phyloP scores from a whole-genome alignment of 2,329 filamentous ascomycete genomes.

The Cladosporium velox region DNA sequence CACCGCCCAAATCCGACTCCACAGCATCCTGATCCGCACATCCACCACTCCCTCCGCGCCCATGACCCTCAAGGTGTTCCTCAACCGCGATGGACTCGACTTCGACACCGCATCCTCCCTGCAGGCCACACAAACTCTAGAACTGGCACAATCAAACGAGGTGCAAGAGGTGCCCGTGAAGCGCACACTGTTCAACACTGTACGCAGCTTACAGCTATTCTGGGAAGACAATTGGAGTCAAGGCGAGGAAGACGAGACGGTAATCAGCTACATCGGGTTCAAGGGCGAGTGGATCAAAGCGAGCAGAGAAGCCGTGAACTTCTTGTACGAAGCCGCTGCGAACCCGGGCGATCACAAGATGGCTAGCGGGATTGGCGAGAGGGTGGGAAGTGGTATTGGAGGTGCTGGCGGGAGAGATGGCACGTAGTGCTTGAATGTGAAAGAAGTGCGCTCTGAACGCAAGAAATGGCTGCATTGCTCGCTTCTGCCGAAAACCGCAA shows the following conservation, averaged over 20 bases:
- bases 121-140: constrained; percentile 71
- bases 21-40: constrained; percentile 83
- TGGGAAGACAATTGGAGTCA: constrained; percentile 83
- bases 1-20: constrained; percentile 88
- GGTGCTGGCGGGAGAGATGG: constrained; percentile 34
- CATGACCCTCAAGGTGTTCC: constrained; percentile 79
- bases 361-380: constrained; percentile 41
- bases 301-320: constrained; percentile 78
- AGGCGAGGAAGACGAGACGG: constrained; percentile 77
- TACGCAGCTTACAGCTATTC: constrained; percentile 81
- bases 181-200: constrained; percentile 83
- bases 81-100: constrained; percentile 85
- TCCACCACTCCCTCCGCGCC: constrained; percentile 71
- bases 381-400: constrained; percentile 37
- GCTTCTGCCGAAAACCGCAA: not conserved
- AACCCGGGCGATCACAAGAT: constrained; percentile 83
- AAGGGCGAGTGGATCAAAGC: constrained; percentile 91
- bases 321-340: constrained; percentile 90
- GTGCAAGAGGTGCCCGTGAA: constrained; percentile 86
- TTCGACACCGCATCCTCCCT: constrained; percentile 69
- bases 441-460: not conserved
- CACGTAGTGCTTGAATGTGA: constrained; percentile 3
- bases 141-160: constrained; percentile 74
- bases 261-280: constrained; percentile 83
- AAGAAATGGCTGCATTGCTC: not conserved